A percentile compares a stretch with the other conserved stretches of the same genome.
Evolutionary conservation across 345 rosid genomes (phyloP).

Genomic region (Odontarrhena argentea): DNA sequence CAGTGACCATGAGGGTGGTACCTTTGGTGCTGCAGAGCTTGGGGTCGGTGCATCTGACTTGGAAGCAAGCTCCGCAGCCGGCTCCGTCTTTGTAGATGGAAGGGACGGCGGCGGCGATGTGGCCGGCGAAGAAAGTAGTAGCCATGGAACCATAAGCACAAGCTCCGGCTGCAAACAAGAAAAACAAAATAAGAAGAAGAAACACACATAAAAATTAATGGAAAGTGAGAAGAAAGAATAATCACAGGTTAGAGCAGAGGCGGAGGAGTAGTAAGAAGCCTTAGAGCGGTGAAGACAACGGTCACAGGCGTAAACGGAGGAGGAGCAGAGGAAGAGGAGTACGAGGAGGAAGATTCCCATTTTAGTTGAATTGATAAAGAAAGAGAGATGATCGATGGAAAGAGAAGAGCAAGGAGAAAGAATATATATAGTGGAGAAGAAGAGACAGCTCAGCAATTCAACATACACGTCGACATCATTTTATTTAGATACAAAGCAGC

Average conservation of each 20-base stretch:
- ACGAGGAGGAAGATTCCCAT: slow-evolving; percentile 45
- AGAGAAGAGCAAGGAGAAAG: slow-evolving; percentile 16
- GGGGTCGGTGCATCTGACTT: slow-evolving; percentile 78
- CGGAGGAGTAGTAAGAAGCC: slow-evolving; percentile 68
- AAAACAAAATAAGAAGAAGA: slow-evolving; percentile 31
- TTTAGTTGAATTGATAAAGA: background rate
- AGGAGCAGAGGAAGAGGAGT: slow-evolving; percentile 39
- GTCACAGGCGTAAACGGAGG: slow-evolving; percentile 72
- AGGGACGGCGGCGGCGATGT: slow-evolving; percentile 71
- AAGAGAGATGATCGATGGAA: slow-evolving; percentile 4
- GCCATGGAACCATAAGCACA: slow-evolving; percentile 87
- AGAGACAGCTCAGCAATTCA: slow-evolving; percentile 34
- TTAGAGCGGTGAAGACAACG: slow-evolving; percentile 75
- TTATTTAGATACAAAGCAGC: background rate
- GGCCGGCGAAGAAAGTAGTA: slow-evolving; percentile 59
- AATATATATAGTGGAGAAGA: slow-evolving; percentile 17
- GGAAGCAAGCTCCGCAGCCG: slow-evolving; percentile 91
- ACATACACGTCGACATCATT: slow-evolving; percentile 27
- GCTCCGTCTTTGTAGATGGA: slow-evolving; percentile 83
- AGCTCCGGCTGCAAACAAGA: slow-evolving; percentile 74
- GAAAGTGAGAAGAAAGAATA: background rate
- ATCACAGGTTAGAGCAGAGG: slow-evolving; percentile 70
- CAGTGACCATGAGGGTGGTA: slow-evolving; percentile 66
- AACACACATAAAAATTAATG: background rate
- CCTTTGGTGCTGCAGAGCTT: slow-evolving; percentile 63